A percentile compares a stretch with the other conserved stretches of the same genome.
Conservation (phyloP, 202 grass and related monocot genomes). For the Schoenoplectus triqueter region DNA sequence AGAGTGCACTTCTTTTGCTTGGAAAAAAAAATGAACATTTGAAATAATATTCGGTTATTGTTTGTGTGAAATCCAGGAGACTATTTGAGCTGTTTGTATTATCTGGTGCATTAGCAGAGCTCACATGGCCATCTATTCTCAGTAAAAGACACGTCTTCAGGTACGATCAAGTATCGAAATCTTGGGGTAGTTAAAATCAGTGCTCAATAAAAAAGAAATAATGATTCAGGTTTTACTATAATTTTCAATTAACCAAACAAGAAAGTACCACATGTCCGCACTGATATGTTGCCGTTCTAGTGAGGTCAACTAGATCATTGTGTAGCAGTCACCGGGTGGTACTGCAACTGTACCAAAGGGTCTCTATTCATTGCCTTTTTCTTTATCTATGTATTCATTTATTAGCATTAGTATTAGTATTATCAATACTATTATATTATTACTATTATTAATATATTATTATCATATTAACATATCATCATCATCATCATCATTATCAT, state of each 20-base stretch:
- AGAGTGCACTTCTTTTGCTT: neutral
- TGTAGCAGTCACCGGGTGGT: neutral
- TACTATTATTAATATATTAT: no score
- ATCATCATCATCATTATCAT: no score
- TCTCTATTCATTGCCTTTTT: neutral
- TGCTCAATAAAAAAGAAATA: neutral
- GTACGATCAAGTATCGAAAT: slow-evolving; percentile 43
- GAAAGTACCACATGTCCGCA: neutral
- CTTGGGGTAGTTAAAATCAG: neutral
- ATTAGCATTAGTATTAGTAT: no score
- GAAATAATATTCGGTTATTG: neutral
- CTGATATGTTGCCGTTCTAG: neutral
- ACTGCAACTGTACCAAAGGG: neutral
- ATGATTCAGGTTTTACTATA: neutral
- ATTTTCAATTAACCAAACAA: neutral
- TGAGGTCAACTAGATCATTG: neutral
- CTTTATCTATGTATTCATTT: neutral
- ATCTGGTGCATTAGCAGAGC: slow-evolving; percentile 92
- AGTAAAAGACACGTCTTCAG: slow-evolving; percentile 82
- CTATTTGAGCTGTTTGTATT: slow-evolving; percentile 94
- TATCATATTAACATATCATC: no score
- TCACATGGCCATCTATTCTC: slow-evolving; percentile 85
- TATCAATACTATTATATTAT: no score
- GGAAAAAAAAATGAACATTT: neutral
- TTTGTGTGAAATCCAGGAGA: slow-evolving; percentile 57